Evolutionary conservation across 805 yeast species (phyloP), one percentile per base, ranked within the genome.

Genomic region (Monosporozyma aquatica): DNA sequence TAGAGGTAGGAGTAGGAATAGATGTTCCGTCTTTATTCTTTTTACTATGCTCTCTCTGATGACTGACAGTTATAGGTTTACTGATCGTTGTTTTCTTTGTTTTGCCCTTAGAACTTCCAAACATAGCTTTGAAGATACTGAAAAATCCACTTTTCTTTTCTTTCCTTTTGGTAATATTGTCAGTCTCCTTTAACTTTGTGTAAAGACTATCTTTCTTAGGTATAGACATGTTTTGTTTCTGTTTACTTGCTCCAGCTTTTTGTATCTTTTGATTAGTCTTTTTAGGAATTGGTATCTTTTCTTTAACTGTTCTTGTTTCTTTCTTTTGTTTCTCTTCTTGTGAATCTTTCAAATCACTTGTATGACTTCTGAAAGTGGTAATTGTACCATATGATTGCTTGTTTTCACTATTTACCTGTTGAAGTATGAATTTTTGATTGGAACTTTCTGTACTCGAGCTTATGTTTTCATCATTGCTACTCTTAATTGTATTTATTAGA

Each of bases 351-450:
- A 54, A 27, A 42, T 58, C 63, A 41, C 59, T 56, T 2, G 39
- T 43, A 46, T 53, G 41, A 43, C 63, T 59, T 45, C 63, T 52
- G 36, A 56, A 58, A 2, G 63, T 59, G 8, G 62, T 58, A 20
- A 58, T 56, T 14, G 62, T 59, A 8, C 58, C 58, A 44, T 51
- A 56, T 8, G 64, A 58, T 39, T 46, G 49, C n/a, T 48, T 43
- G 33, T 48, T 54, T 34, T 47, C 50, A 25, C 47, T 50, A 24
- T 24, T 45, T 28, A 39, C 39, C n/a, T 41, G 43, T 21, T 32
- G 37, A n/a, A 38, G 10, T 5, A 39, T 38, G 17, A 38, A 18
- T 11, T 37, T 20, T 10, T 30, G 9, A 4, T 17, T 18, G 2
- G 32, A 9, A 17, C 28, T 18, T 13, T 17, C 34, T 4, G 22